Evolutionary conservation across 306 rosid species (phyloP), one percentile per base, ranked within the genome.

Genomic region (Hippophae tibetana): DNA sequence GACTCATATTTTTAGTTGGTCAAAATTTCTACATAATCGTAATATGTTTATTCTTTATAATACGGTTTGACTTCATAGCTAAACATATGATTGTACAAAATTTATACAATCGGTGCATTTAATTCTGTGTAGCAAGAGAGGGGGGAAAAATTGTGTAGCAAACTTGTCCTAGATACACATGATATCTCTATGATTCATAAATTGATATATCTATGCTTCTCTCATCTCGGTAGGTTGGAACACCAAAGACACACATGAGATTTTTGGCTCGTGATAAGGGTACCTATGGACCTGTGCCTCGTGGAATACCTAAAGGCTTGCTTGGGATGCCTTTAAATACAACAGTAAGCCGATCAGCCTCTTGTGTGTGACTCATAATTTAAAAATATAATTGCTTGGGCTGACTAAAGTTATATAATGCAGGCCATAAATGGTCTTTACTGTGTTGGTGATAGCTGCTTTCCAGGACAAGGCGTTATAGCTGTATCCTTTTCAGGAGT

Each of bases 401-500:
- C 38, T 31, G 38, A 31, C 38, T 31, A 31, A 31, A 4, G 4
- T 31, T 31, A 31, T 4, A 31, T 31, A 69, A 61, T 75, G 75
- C 92, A 92, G 99, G 75, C 85, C 38, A 77, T 88, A 71, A 80
- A 80, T 63, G 89, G 96, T 68, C 87, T 90, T 59, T 92, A 92
- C 72, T 88, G 99, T 75, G 99, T 88, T 60, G 99, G 99, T 58
- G 99, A 92, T 78, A 88, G 99, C 76, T 92, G 96, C 82, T 92
- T 92, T 76, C 96, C 99, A 0, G 96, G 99, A n/a, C 96, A 88
- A 81, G 96, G 99, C 57, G 99, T 92, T 67, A 92, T 88, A 54
- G 95, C 99, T 13, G 95, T 92, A 18, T 90, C 95, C 45, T 92
- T 92, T 73, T 92, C 95, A 0, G 99, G 99, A 69, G 86, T 92